Conservation (phyloP, 768 basidiomycete species). For the Tulasnella sp. region DNA sequence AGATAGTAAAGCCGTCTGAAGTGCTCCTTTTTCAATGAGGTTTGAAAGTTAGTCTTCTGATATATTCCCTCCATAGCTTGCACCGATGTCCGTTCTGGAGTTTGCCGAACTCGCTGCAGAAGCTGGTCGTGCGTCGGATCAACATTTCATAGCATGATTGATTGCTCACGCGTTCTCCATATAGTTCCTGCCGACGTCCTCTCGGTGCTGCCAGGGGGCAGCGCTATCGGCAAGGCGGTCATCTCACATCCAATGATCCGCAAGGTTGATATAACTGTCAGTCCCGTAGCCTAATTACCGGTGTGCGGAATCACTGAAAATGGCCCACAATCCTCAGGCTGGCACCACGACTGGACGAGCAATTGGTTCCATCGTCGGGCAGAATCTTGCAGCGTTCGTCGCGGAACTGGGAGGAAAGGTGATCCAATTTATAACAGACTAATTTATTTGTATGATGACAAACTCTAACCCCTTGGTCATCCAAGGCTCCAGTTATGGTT, state of each 20-base stretch:
- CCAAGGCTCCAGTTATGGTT: constrained; percentile 68
- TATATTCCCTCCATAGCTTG: too few species aligned
- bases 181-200: constrained; percentile 70
- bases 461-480: neutral
- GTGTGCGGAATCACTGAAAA: neutral
- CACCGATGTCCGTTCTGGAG: constrained; percentile 70
- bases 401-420: constrained; percentile 86
- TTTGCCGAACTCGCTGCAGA: constrained; percentile 54
- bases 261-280: constrained; percentile 78
- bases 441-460: too few species aligned
- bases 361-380: constrained; percentile 61
- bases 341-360: constrained; percentile 69
- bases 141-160: neutral
- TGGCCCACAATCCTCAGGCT: constrained; percentile 36
- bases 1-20: constrained; percentile 61
- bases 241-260: constrained; percentile 54
- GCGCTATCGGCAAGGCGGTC: constrained; percentile 51
- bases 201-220: constrained; percentile 63
- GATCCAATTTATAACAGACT: neutral
- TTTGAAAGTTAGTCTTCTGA: neutral
- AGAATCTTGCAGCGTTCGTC: constrained; percentile 63
- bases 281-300: constrained; percentile 18
- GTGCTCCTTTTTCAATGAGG: constrained; percentile 25
- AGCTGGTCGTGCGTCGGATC: constrained; percentile 47
- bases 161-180: neutral